Conservation (phyloP, 441 rosid species). For the Jatropha podagrica region DNA sequence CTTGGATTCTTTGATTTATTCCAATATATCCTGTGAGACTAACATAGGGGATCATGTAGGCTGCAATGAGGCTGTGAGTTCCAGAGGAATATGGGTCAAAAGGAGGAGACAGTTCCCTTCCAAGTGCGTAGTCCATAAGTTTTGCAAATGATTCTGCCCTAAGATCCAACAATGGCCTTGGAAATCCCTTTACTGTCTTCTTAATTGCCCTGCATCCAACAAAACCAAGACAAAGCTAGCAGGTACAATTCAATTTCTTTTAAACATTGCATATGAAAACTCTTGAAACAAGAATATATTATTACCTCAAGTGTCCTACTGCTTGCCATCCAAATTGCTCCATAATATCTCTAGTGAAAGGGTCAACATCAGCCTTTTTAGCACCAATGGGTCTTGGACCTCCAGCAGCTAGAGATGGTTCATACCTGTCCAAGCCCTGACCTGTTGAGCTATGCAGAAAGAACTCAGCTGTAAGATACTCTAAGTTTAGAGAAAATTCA, state of each 20-base stretch:
- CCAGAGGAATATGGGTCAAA: constrained; percentile 65
- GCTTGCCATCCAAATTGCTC: constrained; percentile 74
- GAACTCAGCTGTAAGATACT: constrained; percentile 83
- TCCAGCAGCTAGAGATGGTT: constrained; percentile 55
- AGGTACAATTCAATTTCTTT: not conserved
- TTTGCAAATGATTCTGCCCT: constrained; percentile 54
- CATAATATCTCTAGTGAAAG: constrained; percentile 41
- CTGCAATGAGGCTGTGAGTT: constrained; percentile 65
- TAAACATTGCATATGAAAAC: not conserved
- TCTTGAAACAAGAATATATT: not conserved
- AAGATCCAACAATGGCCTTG: constrained; percentile 72
- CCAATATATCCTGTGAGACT: constrained; percentile 87
- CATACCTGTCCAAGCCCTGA: constrained; percentile 61
- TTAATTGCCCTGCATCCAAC: constrained; percentile 38
- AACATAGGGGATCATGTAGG: constrained; percentile 66
- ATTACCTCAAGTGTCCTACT: constrained; percentile 49
- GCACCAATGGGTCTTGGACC: constrained; percentile 76
- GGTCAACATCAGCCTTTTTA: constrained; percentile 53
- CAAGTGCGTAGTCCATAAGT: constrained; percentile 55
- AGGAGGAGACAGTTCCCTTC: constrained; percentile 46
- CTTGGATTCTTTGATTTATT: constrained; percentile 51
- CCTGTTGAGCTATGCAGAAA: constrained; percentile 70
- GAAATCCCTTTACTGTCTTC: constrained; percentile 58
- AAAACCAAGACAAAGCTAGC: too few species aligned
- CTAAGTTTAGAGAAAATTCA: constrained; percentile 72